phyloP scores from a whole-genome alignment of 192 early-diverging fungal genomes.

The Mycoemilia scoparia region DNA sequence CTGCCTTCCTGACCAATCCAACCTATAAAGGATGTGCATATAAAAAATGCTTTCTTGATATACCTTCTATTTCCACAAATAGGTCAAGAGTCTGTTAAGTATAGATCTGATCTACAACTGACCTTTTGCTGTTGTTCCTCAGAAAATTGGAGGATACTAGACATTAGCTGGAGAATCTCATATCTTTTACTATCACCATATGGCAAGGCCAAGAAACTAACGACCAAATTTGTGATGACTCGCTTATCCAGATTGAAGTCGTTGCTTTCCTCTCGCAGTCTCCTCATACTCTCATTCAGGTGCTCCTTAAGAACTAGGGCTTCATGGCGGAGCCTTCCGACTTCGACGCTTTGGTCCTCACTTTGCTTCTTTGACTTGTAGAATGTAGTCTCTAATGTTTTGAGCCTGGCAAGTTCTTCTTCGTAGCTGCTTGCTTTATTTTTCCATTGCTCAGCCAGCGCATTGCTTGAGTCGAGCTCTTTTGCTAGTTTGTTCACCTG shows the following conservation, averaged over 20 bases:
- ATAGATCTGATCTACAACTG: slow-evolving; percentile 25
- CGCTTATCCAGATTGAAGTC: slow-evolving; percentile 70
- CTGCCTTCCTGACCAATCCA: background rate
- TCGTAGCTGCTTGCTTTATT: slow-evolving; percentile 13
- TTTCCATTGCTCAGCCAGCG: background rate
- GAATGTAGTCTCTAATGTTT: slow-evolving; percentile 13
- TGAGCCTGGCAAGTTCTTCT: slow-evolving; percentile 16
- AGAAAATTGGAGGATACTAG: slow-evolving; percentile 64
- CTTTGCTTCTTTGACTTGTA: slow-evolving; percentile 36
- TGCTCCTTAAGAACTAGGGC: slow-evolving; percentile 71
- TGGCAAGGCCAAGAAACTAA: slow-evolving; percentile 66
- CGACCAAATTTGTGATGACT: slow-evolving; percentile 76
- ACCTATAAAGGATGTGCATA: too few species aligned
- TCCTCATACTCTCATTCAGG: slow-evolving; percentile 77
- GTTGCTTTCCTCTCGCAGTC: slow-evolving; percentile 56
- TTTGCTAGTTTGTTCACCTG: slow-evolving; percentile 31
- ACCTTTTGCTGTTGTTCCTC: slow-evolving; percentile 78
- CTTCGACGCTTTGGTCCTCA: slow-evolving; percentile 27
- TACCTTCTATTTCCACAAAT: background rate
- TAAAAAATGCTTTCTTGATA: too few species aligned
- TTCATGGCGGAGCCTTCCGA: slow-evolving; percentile 29
- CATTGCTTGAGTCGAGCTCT: slow-evolving; percentile 19
- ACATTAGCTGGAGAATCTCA: slow-evolving; percentile 81
- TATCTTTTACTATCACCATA: slow-evolving; percentile 81
- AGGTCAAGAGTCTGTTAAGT: slow-evolving; percentile 11